phyloP scores from a whole-genome alignment of 305 asterid genomes.

The Striga hermonthica region DNA sequence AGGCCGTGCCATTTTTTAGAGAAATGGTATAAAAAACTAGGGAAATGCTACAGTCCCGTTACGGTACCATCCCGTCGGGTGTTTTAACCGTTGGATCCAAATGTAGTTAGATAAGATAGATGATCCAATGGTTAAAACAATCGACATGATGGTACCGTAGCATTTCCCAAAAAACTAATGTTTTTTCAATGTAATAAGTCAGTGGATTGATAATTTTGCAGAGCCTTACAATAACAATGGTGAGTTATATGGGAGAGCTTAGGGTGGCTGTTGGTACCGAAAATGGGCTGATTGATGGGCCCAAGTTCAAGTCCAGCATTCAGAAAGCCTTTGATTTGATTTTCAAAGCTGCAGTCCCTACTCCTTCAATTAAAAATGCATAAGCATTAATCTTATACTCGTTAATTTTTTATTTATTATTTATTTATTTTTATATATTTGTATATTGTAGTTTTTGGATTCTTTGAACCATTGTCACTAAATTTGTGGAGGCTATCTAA shows the following conservation, averaged over 20 bases:
- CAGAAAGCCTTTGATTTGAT: slow-evolving; percentile 49
- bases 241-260: slow-evolving; percentile 63
- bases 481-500: background rate
- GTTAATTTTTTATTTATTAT: background rate
- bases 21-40: background rate
- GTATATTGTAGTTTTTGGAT: background rate
- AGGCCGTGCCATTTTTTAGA: too few relatives aligned
- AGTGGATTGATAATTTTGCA: slow-evolving; percentile 30
- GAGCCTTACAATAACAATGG: slow-evolving; percentile 56
- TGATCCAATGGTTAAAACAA: too few relatives aligned
- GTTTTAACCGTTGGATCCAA: too few relatives aligned
- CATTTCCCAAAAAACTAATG: too few relatives aligned
- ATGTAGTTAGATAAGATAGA: too few relatives aligned
- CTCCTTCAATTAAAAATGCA: background rate
- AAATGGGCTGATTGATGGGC: slow-evolving; percentile 50
- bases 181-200: background rate
- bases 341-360: slow-evolving; percentile 38
- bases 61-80: too few relatives aligned
- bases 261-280: slow-evolving; percentile 60
- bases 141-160: too few relatives aligned
- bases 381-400: background rate
- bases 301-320: slow-evolving; percentile 46
- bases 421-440: background rate
- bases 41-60: background rate
- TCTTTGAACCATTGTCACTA: background rate